Base-by-base conservation (phyloP, 169 alveolate species). In the Cryptosporidium viatorum region DNA sequence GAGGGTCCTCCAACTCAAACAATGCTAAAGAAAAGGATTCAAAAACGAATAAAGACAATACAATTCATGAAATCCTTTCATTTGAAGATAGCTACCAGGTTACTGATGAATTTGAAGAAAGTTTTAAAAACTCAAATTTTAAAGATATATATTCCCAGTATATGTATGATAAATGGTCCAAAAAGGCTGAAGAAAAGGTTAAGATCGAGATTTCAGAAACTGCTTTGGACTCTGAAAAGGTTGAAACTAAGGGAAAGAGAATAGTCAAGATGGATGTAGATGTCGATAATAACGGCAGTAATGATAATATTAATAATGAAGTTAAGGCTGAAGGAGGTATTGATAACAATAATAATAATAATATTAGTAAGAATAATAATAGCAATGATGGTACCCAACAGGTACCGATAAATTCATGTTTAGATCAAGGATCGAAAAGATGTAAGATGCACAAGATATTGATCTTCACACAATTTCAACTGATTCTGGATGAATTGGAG, bases 391-490 rank as follows among this genome's bases (percentile, higher is more conserved):
- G 35, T n/a, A 55, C 67, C 39, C 35, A 55, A 55, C 67, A 55
- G 67, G 37, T 55, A 12, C 26, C 87, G 9, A 37, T 29, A 9
- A 39, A 73, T 3, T 0, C 48, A 37, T 16, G 8, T 10, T 29
- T 41, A 33, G 85, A n/a, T 18, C 26, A 18, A 37, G 43, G 29
- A 5, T 37, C 48, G 2, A 80, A 12, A 31, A 75, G 59, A 35
- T 91, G 94, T 18, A 71, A 74, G 92, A 94, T 94, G 95, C 98
- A 96, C 91, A 94, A 96, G 85, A 96, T 96, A 43, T 84, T 96
- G 41, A 91, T 96, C 39, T 96, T 96, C 84, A 95, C 98, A 8
- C 98, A 95, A 73, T 96, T 95, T 84, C 98, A 96, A 74, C 91
- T 95, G 70, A 96, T 95, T 23, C 85, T 95, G 80, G 98, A 95